Evolutionary conservation across 441 rosid genomes (phyloP), one percentile per base, ranked within the genome.

Genomic region (Bruguiera hainesii): DNA sequence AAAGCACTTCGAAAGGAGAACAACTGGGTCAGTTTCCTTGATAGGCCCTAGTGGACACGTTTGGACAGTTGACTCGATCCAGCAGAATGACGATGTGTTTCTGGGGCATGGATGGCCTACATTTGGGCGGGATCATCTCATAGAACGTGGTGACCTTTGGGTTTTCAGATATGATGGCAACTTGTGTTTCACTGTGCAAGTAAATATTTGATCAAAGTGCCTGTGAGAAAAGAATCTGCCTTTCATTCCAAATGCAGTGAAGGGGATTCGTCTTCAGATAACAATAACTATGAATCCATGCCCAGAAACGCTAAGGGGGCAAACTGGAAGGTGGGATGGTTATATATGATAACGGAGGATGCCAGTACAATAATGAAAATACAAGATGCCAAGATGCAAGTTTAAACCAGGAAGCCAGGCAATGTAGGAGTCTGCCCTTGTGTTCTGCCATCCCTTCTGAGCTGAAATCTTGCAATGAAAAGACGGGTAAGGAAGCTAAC

Each of bases 161-260:
- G 82, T 85, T 73, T 83, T 85, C 61, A 77, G 86, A 73, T 82
- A 85, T 73, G 79, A 81, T 67, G 82, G 86, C 31, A 70, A 81
- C 64, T 73, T 81, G 74, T 74, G 74, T 74, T 85, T 83, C 56
- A 70, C 76, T 35, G 86, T 85, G 56, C 84, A 81, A 78, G 73
- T 81, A 26, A 1, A 26, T 26, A 25, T 83, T 83, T 76, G 87
- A 81, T 59, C 60, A 39, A 63, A 81, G 80, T 70, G 63, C 72
- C 0, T 83, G 89, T 59, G 86, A 83, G 84, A 83, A 83, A 83
- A 68, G 86, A 85, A 62, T 74, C 79, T 28, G 82, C 83, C 0
- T 80, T 81, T 73, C 64, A 72, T 68, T 67, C 81, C 31, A 71
- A 62, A 69, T 71, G 83, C 69, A 74, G 73, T 64, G 85, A 76